Evolutionary conservation across 495 filamentous ascomycete genomes (phyloP), one percentile per base, ranked within the genome.

Genomic region (Parathielavia hyrcaniae): DNA sequence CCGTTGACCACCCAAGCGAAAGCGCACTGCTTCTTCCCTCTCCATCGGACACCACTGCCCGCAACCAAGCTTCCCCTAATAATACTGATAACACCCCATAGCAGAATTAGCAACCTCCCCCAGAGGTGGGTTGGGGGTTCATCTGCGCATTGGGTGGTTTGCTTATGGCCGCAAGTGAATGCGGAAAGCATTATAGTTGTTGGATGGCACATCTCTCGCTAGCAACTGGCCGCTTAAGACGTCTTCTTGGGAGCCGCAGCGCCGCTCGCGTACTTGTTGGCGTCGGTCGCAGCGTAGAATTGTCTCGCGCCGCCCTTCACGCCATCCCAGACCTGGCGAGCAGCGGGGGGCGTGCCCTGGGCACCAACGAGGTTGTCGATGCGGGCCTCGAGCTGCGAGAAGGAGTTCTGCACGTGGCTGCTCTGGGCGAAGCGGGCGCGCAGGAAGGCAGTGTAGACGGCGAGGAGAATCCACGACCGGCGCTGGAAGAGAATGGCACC

Each of bases 401-500:
- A 83, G 40, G 89, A 86, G 62, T 83, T 82, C 75, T 92, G 87
- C 30, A 97, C 88, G 66, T 97, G 97, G 52, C 72, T 80, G 78
- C 91, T 96, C 81, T 97, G 95, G 56, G 89, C 80, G 72, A 86
- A 91, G 63, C 93, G 82, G 38, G 90, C 86, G 53, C 93, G 88
- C 70, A 97, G 84, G 83, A 98, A 98, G 63, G 83, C 80, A 63
- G 90, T 87, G 80, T 97, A 98, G 73, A 93, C 67, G 47, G 78
- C 71, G 39, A 97, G 68, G 30, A 97, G 78, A 69, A 97, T 81
- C 89, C 92, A 96, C 69, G 88, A 91, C 55, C 90, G 86, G 71
- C 86, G 88, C 75, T 83, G 82, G 81, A 97, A 97, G 59, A 91
- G 79, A 55, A 97, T 72, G 50, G 87, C 87, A 36, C 86, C 84